Base-by-base conservation (phyloP, 257 asterid genomes). In the Primulina huaijiensis region DNA sequence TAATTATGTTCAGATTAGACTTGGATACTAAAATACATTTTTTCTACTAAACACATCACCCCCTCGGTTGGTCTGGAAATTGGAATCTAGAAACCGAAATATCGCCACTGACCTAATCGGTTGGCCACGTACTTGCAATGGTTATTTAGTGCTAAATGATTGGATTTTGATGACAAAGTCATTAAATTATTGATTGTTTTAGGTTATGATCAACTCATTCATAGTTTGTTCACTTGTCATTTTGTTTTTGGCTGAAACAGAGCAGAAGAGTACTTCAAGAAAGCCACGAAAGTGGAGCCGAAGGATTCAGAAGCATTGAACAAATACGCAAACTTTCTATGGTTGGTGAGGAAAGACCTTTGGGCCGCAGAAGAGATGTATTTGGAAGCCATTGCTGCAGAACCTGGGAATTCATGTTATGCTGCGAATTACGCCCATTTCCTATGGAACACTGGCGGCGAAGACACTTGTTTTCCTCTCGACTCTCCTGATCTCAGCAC, bases 391-490 rank as follows among this genome's bases (percentile, higher is more conserved):
- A 84, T 92, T 10, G 71, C 80, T 9, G 88, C 77, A 3, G 99
- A 91, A 14, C 98, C 97, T 23, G 43, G 59, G 52, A 94, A 94
- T 76, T 65, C 95, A 8, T 88, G 65, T 73, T 94, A 91, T 38
- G 92, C 97, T 10, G 92, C 90, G 69, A 85, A 84, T 72, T 94
- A 94, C 62, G 99, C 99, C 16, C 83, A 91, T 83, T 94, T 94
- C 71, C 74, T 94, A 16, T 94, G 97, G 97, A 94, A 73, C 76
- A 94, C 98, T 3, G 99, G 99, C 16, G 99, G 92, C 0, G 99
- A 94, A 70, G 99, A 91, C 64, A 94, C 99, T n/a, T 94, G 98
- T 80, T 91, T 76, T 73, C 96, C 97, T 61, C 85, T 91, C 4
- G 34, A 34, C 79, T 76, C 86, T 56, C 78, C 84, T 2, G 87